Percentiles rank a stretch among this genome's conserved stretches.
These are phyloP conservation scores for Saprolegnia parasitica DNA, from an alignment of 352 stramenopile species.

Conservation along the genomic window DNA sequence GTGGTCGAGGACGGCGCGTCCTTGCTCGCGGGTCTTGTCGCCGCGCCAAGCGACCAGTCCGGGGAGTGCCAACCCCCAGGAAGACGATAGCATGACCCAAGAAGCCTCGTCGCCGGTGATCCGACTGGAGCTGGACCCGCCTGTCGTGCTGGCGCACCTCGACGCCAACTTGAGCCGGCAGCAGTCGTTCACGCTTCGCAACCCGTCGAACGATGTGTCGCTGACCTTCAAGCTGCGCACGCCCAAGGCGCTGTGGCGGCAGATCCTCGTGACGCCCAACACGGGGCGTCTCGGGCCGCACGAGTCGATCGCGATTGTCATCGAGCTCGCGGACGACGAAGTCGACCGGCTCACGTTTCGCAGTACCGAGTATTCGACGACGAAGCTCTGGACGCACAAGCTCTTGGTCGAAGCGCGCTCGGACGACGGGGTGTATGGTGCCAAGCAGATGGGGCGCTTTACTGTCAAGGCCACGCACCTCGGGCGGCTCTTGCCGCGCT, in stretches of 20 bases:
- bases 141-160: neutral
- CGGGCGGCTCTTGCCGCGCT: neutral
- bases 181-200: conserved; percentile 19
- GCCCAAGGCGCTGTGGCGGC: conserved; percentile 4
- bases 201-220: neutral
- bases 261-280: conserved; percentile 17
- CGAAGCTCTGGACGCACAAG: neutral
- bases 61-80: neutral
- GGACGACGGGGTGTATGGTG: neutral
- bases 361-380: neutral
- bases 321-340: conserved; percentile 6
- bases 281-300: conserved; percentile 12
- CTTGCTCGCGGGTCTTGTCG: no score
- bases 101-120: no score
- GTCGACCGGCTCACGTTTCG: neutral
- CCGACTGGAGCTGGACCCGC: neutral
- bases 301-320: conserved; percentile 15
- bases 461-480: neutral
- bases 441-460: neutral
- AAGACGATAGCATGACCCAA: neutral
- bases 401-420: neutral
- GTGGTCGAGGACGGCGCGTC: no score
- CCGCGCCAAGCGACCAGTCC: neutral
- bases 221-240: conserved; percentile 22
- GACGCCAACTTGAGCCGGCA: neutral